Evolutionary conservation across 352 stramenopile genomes (phyloP).

Genomic region (Nothophytophthora sp.): DNA sequence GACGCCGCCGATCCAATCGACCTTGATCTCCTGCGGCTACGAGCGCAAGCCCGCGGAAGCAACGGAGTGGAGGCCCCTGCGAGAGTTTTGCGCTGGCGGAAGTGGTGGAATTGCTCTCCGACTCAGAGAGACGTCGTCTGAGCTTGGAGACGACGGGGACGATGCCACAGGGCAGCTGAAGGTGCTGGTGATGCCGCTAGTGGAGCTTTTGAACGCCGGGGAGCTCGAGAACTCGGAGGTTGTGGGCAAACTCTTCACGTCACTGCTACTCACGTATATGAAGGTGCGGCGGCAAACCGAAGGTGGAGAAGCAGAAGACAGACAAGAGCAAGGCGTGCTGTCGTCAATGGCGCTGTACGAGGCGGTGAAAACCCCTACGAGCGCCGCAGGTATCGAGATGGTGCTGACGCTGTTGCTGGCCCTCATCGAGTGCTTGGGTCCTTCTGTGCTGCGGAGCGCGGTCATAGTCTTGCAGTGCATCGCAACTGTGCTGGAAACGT

Average conservation of each 20-base stretch:
- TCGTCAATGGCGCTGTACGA: conserved; percentile 31
- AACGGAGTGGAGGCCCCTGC: conserved; percentile 39
- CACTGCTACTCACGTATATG: conserved; percentile 81
- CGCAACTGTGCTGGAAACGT: conserved; percentile 69
- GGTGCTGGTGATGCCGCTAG: conserved; percentile 40
- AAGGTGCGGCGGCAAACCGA: conserved; percentile 47
- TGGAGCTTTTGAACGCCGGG: conserved; percentile 58
- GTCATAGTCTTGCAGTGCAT: conserved; percentile 69
- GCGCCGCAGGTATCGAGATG: conserved; percentile 48
- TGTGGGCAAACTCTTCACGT: conserved; percentile 76
- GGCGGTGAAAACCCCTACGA: conserved; percentile 30
- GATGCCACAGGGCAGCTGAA: conserved; percentile 33
- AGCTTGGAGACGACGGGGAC: not conserved
- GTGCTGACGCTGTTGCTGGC: conserved; percentile 63
- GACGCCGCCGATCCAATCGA: conserved; percentile 31
- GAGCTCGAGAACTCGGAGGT: conserved; percentile 65
- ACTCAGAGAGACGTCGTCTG: not conserved
- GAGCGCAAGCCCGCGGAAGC: conserved; percentile 19
- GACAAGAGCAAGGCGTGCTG: not conserved
- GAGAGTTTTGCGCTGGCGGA: conserved; percentile 64
- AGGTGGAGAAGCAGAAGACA: not conserved
- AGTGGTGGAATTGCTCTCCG: conserved; percentile 60
- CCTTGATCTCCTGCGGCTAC: conserved; percentile 28
- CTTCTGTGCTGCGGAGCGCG: conserved; percentile 73
- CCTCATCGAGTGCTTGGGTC: conserved; percentile 73